Base-by-base conservation (phyloP, 73 alveolate species). In the Paramecium sexaurelia region DNA sequence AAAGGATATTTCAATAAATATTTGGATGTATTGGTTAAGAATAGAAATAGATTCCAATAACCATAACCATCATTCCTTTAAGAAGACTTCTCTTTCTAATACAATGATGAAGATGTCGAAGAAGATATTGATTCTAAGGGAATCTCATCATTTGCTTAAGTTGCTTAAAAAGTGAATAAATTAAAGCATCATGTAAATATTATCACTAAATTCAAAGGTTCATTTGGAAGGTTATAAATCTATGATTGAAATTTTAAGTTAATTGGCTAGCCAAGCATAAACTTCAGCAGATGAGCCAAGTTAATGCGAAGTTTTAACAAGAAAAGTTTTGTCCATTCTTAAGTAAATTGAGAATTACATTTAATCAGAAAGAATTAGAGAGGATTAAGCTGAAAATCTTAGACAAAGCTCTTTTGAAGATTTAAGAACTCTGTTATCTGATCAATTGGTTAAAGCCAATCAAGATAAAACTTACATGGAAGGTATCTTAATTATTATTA, bases 171-270 rank as follows among this genome's bases (percentile, higher is more conserved):
- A 43, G 90, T 78, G 0, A 78, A 78, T 78, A 78, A 78, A 78
- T 45, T 78, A 41, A 78, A 78, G 41, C 90, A 78, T 33, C 90
- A 78, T 40, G 73, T 78, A 39, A 78, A 11, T 27, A 41, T 32
- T 0, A 8, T 33, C 4, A 71, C 10, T 37, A 35, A 6, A 7
- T 11, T 33, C 15, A 9, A 11, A 71, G 86, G 86, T 71, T 71
- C 86, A 78, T 41, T 78, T 78, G 15, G 90, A 78, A 78, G 90
- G 90, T n/a, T 78, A 78, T 78, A 78, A 78, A 43, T 40, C 75
- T 3, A 39, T 78, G 19, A 32, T 78, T 20, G 90, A 78, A 78
- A 78, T 78, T 2, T 6, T 78, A 29, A 78, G 90, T 43, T 15
- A 39, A 78, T 45, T 78, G 6, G 90, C 90, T 41, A 43, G 29